phyloP scores from a whole-genome alignment of 2,329 filamentous ascomycete species.

The Penicillium crustosum region DNA sequence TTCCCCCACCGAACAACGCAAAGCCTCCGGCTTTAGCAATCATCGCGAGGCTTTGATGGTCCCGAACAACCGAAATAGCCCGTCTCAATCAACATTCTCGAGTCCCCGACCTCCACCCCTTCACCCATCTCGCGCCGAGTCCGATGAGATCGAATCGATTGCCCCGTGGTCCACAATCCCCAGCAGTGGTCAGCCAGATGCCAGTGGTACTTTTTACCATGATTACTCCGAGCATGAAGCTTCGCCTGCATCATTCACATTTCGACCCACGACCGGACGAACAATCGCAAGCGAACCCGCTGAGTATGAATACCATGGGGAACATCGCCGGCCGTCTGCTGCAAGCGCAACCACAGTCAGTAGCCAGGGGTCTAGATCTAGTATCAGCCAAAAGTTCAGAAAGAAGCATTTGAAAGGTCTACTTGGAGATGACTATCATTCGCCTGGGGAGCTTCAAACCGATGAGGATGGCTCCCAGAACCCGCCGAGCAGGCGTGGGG shows the following conservation, averaged over 20 bases:
- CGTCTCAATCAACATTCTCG: constrained; percentile 23
- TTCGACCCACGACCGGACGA: constrained; percentile 58
- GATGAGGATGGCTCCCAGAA: constrained; percentile 67
- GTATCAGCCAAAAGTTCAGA: constrained; percentile 65
- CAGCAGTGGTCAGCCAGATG: constrained; percentile 29
- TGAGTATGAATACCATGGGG: constrained; percentile 61
- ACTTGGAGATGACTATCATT: constrained; percentile 85
- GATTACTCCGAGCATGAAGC: constrained; percentile 42
- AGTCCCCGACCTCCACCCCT: constrained; percentile 25
- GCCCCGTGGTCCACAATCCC: constrained; percentile 34
- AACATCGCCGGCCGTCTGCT: constrained; percentile 80
- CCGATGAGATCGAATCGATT: constrained; percentile 29
- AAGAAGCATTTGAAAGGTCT: constrained; percentile 89
- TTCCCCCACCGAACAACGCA: constrained; percentile 41
- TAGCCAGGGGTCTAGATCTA: constrained; percentile 77
- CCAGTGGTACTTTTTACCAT: constrained; percentile 39
- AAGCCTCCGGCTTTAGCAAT: constrained; percentile 33
- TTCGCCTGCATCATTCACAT: constrained; percentile 67
- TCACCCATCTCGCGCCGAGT: constrained; percentile 21
- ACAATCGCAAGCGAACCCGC: constrained; percentile 59
- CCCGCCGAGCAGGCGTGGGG: constrained; percentile 21
- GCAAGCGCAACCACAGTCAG: constrained; percentile 85
- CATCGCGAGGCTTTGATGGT: constrained; percentile 38
- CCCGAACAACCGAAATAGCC: constrained; percentile 32
- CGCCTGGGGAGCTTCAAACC: constrained; percentile 60